phyloP scores from a whole-genome alignment of 1,284 basidiomycete species.

The Uromyces viciae-fabae region DNA sequence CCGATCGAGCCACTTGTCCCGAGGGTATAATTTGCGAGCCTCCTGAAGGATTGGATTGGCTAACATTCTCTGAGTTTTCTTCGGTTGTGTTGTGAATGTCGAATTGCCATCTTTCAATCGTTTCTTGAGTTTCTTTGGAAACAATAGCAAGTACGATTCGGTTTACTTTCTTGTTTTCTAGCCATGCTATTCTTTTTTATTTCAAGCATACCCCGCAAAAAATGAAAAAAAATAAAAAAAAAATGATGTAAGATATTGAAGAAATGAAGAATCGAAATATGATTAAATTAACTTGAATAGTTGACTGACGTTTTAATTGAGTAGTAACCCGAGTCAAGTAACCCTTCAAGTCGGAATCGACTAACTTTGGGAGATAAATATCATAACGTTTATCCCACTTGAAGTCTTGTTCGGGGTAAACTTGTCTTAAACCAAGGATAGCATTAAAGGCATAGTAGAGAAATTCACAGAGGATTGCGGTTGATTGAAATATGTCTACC shows the following conservation, averaged over 20 bases:
- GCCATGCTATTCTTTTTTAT: conserved; percentile 20
- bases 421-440: conserved; percentile 28
- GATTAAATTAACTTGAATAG: background rate
- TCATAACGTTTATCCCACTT: conserved; percentile 42
- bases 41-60: background rate
- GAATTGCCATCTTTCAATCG: conserved; percentile 97
- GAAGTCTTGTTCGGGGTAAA: conserved; percentile 37
- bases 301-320: conserved; percentile 39
- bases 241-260: background rate
- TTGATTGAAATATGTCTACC: conserved; percentile 35
- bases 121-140: conserved; percentile 82
- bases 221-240: background rate
- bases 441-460: conserved; percentile 40
- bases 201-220: background rate
- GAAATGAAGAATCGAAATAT: background rate
- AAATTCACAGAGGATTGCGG: conserved; percentile 43
- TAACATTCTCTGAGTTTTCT: background rate
- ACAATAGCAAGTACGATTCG: conserved; percentile 88
- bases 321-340: conserved; percentile 31
- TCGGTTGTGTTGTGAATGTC: conserved; percentile 69
- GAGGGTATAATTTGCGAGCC: background rate
- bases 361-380: conserved; percentile 29
- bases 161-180: conserved; percentile 27
- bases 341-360: conserved; percentile 41
- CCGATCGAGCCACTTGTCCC: conserved; percentile 22